Evolutionary conservation across 768 basidiomycete species (phyloP), one percentile per base, ranked within the genome.

Genomic region (Mycena leptocephala): DNA sequence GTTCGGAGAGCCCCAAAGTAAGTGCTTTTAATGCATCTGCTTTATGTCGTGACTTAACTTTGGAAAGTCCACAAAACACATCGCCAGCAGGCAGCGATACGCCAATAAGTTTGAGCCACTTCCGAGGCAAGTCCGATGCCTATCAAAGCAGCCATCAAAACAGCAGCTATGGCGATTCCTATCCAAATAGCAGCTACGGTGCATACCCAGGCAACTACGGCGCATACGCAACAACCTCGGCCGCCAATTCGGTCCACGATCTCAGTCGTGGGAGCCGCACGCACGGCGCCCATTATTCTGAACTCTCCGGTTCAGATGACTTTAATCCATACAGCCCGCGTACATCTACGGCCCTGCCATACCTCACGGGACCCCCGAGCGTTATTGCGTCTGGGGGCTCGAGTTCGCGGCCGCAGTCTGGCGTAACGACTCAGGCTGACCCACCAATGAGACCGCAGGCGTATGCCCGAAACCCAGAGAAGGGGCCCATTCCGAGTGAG

Each of bases 261-360:
- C 41, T 75, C 33, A 37, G 73, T 5, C 3, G 22, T 14, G 46
- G 28, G 22, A n/a, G 8, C 33, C 33, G 33, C 35, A 18, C 30
- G 1, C 61, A 32, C 7, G 28, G 48, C 24, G 24, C 35, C 28
- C 70, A 18, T 20, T 78, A 76, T 33, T 73, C 77, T 32, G 70
- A 75, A 11, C 22, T 75, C 5, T 63, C 73, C 8, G 53, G 55
- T 20, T 70, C 65, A 1, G 74, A 59, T 5, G 77, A 78, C 48
- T 78, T 70, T 20, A 66, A 78, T 51, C 74, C 77, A 30, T 78
- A 75, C 55, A 28, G 58, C 1, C 65, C 41, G 2, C 28, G 11
- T 13, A 22, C 51, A 30, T 16, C 39, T 26, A 13, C 32, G 7
- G 68, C 32, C 14, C 48, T 28, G 33, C 16, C 59, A 14, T 48